Percentiles rank a stretch among this genome's conserved stretches.
phyloP scores from a whole-genome alignment of 2,329 filamentous ascomycete genomes.

The Cytospora piceae region DNA sequence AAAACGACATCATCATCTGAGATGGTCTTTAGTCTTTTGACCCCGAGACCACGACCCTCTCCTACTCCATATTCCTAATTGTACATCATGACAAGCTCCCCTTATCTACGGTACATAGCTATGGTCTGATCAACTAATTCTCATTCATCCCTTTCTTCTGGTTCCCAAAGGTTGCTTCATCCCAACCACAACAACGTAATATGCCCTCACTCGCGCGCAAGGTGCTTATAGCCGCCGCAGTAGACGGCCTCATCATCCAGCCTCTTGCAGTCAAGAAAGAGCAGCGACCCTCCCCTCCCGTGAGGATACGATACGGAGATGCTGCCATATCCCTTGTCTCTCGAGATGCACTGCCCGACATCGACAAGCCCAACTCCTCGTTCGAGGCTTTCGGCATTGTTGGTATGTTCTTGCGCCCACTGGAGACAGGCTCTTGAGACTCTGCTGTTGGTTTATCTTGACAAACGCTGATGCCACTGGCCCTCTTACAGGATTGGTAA shows the following conservation, averaged over 20 bases:
- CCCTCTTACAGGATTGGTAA: constrained; percentile 71
- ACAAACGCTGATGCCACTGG: constrained; percentile 25
- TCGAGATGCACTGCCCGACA: constrained; percentile 51
- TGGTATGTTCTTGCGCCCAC: constrained; percentile 45
- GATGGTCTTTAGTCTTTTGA: constrained; percentile 3
- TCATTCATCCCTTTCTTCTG: constrained; percentile 25
- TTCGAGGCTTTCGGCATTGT: constrained; percentile 65
- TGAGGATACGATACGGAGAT: constrained; percentile 73
- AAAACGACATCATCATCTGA: constrained; percentile 19
- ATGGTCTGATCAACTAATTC: constrained; percentile 7
- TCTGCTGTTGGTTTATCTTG: not conserved
- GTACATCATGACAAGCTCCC: constrained; percentile 15
- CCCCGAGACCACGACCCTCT: constrained; percentile 13
- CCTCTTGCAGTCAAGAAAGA: constrained; percentile 67
- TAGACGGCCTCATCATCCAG: constrained; percentile 82
- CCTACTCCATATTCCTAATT: constrained; percentile 1
- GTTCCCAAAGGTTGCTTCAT: constrained; percentile 19
- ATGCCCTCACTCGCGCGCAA: constrained; percentile 84
- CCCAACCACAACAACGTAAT: constrained; percentile 27
- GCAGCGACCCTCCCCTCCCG: constrained; percentile 56
- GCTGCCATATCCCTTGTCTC: constrained; percentile 49
- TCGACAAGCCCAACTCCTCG: constrained; percentile 49
- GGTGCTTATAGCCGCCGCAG: constrained; percentile 76
- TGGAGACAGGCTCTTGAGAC: not conserved
- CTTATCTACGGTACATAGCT: constrained; percentile 10